These are phyloP conservation scores for Lichenothelia convexa DNA, from an alignment of 495 filamentous ascomycete species.

Conservation along the genomic window DNA sequence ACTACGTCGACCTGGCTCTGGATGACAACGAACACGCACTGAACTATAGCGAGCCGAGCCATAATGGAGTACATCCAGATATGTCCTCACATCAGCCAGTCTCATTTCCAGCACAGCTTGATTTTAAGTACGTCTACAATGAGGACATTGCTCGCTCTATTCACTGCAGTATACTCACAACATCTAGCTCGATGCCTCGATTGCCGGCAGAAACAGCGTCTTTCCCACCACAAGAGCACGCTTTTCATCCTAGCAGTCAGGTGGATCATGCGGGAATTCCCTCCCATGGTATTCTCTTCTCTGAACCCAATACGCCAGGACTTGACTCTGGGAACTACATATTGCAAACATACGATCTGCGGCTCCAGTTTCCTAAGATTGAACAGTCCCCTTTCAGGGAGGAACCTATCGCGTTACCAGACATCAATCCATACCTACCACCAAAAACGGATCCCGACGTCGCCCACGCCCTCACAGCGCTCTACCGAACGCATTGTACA, in stretches of 20 bases:
- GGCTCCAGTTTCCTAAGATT: slow-evolving; percentile 44
- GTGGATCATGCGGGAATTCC: slow-evolving; percentile 3
- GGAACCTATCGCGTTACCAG: slow-evolving; percentile 56
- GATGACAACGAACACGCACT: slow-evolving; percentile 14
- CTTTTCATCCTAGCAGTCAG: slow-evolving; percentile 7
- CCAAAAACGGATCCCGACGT: slow-evolving; percentile 60
- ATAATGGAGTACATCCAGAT: background rate
- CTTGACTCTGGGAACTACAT: slow-evolving; percentile 8
- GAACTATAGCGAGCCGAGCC: background rate
- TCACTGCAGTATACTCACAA: no score
- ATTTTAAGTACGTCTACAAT: slow-evolving; percentile 19
- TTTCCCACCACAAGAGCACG: slow-evolving; percentile 32
- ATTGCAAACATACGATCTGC: slow-evolving; percentile 27
- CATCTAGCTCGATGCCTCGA: slow-evolving; percentile 22
- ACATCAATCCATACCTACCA: slow-evolving; percentile 60
- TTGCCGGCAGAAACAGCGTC: slow-evolving; percentile 44
- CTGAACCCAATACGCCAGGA: slow-evolving; percentile 15
- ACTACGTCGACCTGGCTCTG: slow-evolving; percentile 78
- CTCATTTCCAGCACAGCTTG: slow-evolving; percentile 20
- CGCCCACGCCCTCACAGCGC: slow-evolving; percentile 58
- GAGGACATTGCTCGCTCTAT: no score
- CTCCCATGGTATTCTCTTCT: slow-evolving; percentile 18
- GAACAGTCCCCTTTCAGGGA: slow-evolving; percentile 23
- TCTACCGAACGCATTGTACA: slow-evolving; percentile 88
- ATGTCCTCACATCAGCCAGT: no score